Base-by-base conservation (phyloP, 306 rosid genomes). In the Inga leiocalycina region DNA sequence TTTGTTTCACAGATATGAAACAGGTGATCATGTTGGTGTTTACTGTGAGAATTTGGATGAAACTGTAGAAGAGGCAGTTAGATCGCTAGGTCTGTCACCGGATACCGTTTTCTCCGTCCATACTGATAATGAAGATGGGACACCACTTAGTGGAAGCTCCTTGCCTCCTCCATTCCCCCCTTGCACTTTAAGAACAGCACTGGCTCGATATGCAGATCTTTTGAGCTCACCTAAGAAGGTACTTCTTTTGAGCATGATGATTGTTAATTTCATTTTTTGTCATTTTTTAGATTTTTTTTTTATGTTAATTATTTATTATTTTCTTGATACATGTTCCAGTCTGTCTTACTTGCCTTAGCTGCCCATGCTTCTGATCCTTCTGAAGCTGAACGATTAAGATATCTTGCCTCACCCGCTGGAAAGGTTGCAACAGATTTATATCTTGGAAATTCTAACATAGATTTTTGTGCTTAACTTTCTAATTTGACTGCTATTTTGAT, bases 11-110 rank as follows among this genome's bases (percentile, higher is more conserved):
- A 97, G 99, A 86, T 97, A 97, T 51, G 99, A 97, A 85, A 97
- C 99, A 2, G 99, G 99, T 77, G 99, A 97, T 87, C 99, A 94
- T 81, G 98, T 97, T 62, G 99, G 97, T 85, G 97, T 97, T 71
- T 93, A 88, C 89, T 91, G 97, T 83, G 98, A 94, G 88, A 97
- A 97, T 89, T 87, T 92, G 76, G 71, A 90, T 61, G 99, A 97
- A 83, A 84, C 87, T 27, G 98, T 94, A 71, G 97, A 92, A 74
- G 98, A 92, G 86, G 95, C 97, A 8, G 44, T 92, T 74, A 88
- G 75, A 46, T 59, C 92, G 82, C 79, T 92, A 82, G 95, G 97
- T 66, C 81, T 92, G 88, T 89, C 97, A 13, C 98, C 97, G n/a
- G 97, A 94, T 72, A 87, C 89, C 45, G 88, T 90, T 83, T 97